Evolutionary conservation across 305 asterid genomes (phyloP), one percentile per base, ranked within the genome.

Genomic region (Solanum hybrid): DNA sequence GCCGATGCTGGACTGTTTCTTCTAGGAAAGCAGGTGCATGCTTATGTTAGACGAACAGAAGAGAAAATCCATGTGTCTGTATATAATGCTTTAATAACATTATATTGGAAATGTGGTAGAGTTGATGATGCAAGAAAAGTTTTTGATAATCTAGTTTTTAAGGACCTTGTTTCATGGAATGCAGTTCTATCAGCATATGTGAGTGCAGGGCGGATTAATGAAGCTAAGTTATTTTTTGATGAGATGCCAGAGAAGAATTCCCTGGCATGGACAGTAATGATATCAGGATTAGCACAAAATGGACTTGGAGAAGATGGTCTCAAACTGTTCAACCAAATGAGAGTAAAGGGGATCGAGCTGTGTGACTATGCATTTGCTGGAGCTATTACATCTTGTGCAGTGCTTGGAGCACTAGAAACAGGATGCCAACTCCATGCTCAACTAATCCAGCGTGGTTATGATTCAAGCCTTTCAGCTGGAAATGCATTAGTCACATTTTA

Each of bases 301-400:
- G 98, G 98, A 51, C 90, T 88, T 60, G 98, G 98, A 78, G 99
- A 97, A 93, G 97, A 97, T 90, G 96, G 96, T 86, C 88, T 97
- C 91, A 95, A 90, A 91, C 93, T 96, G 86, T 97, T 97, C 94
- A 95, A 94, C 88, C 92, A 91, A 92, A 95, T 97, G 97, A 95
- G 93, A 89, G 90, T 92, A 13, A 45, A 90, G 37, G 97, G 95
- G 89, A 87, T 93, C 88, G 94, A 97, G 82, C 98, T 95, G 15
- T 95, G 99, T 60, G 99, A 95, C 91, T 97, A 95, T 86, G 95
- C 98, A 64, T 97, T 94, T 92, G 93, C 98, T 17, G 99, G 99
- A 76, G 99, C 98, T 89, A 95, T 97, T 75, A 95, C 96, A 64
- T 93, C 98, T 84, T 95, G 98, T 92, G 93, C 94, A 69, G 97